A percentile compares a stretch with the other conserved stretches of the same genome.
These are phyloP conservation scores for Nicotiana otophora DNA, from an alignment of 257 asterid species.

Conservation along the genomic window DNA sequence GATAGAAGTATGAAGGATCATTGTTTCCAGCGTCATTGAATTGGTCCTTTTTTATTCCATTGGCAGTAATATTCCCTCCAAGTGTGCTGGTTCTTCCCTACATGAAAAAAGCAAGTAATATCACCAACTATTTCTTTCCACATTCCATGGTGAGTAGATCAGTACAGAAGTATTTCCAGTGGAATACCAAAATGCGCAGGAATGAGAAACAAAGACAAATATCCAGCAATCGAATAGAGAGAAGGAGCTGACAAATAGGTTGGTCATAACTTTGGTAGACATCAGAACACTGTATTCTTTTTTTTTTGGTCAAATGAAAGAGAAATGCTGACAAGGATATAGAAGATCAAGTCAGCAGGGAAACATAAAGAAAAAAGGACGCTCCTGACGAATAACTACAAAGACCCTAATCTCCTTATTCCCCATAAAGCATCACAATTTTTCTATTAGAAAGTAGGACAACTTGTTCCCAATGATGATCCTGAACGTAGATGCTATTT, in stretches of 20 bases:
- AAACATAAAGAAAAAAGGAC: neutral
- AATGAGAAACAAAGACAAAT: neutral
- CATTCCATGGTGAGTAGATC: neutral
- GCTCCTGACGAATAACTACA: neutral
- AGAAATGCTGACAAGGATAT: neutral
- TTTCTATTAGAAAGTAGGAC: neutral
- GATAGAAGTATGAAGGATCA: conserved; percentile 26
- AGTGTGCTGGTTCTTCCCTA: conserved; percentile 64
- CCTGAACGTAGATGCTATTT: neutral
- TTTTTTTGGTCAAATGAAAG: neutral
- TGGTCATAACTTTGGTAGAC: neutral
- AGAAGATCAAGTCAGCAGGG: neutral
- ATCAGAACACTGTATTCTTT: neutral
- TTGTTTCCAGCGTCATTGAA: conserved; percentile 23
- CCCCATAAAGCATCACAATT: neutral
- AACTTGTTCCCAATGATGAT: neutral
- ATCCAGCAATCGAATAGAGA: neutral
- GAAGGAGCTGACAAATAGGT: neutral
- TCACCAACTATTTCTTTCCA: neutral
- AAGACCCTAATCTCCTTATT: neutral
- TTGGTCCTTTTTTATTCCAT: conserved; percentile 30
- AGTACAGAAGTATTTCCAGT: neutral
- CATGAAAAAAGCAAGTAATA: conserved; percentile 12
- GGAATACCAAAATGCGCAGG: neutral
- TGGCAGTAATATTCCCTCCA: conserved; percentile 44